Percentiles rank a stretch among this genome's conserved stretches.
Conservation (phyloP, 1,284 basidiomycete species). For the Moesziomyces parantarcticus region DNA sequence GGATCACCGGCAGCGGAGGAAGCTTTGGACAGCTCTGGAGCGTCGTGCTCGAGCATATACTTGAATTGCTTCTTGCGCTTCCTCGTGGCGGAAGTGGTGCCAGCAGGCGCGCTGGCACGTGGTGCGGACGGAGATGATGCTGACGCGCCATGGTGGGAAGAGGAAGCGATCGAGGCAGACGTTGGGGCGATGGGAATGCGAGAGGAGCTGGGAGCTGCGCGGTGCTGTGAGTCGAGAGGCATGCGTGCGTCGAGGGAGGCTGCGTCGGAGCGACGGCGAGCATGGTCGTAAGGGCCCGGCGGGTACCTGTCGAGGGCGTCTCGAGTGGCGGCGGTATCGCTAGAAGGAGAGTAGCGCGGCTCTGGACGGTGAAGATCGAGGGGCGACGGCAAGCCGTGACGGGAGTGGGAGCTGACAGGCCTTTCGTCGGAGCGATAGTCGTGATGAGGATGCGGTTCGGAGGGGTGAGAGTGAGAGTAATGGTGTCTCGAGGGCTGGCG, state of each 20-base stretch:
- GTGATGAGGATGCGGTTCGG: slow-evolving; percentile 6
- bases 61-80: slow-evolving; percentile 55
- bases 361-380: neutral
- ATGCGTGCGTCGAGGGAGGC: neutral
- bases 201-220: slow-evolving; percentile 1
- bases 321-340: slow-evolving; percentile 4
- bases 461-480: neutral
- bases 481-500: slow-evolving; percentile 1
- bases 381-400: slow-evolving; percentile 11
- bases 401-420: neutral
- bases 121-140: too few species aligned
- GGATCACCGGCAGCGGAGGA: neutral
- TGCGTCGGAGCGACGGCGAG: neutral
- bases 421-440: slow-evolving; percentile 8
- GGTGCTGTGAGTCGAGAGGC: neutral
- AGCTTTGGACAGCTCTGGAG: slow-evolving; percentile 7
- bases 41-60: slow-evolving; percentile 41
- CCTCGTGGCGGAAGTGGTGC: slow-evolving; percentile 3
- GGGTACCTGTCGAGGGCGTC: neutral
- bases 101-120: neutral
- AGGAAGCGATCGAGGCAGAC: slow-evolving; percentile 5
- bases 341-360: slow-evolving; percentile 6
- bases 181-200: neutral
- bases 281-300: neutral
- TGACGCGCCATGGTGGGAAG: neutral